Evolutionary conservation across 2,329 filamentous ascomycete genomes (phyloP).

Genomic region (Diaporthe ampelina): DNA sequence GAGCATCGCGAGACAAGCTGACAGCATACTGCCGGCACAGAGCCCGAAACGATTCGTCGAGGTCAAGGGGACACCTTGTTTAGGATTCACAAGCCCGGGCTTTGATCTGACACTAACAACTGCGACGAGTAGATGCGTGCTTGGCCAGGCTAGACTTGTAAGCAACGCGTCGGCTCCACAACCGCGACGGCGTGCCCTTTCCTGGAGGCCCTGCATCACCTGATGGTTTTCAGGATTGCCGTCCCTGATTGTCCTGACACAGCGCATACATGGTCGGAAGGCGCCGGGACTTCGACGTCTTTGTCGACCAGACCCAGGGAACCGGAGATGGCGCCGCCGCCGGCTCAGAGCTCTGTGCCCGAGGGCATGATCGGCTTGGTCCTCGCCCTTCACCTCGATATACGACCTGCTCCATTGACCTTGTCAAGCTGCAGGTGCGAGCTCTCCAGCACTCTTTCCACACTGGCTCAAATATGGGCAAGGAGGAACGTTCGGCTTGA

Average conservation of each 20-base stretch:
- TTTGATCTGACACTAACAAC: conserved; percentile 10
- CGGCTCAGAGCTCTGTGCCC: not conserved
- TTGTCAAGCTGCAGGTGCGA: not conserved
- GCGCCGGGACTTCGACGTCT: not conserved
- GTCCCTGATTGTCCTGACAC: not conserved
- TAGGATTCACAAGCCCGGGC: conserved; percentile 4
- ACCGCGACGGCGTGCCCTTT: not conserved
- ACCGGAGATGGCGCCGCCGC: not conserved
- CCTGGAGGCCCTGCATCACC: not conserved
- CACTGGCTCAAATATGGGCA: too few species aligned
- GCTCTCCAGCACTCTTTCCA: not conserved
- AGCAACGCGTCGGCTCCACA: not conserved
- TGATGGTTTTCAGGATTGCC: not conserved
- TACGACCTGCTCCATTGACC: not conserved
- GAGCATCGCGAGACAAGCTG: conserved; percentile 7
- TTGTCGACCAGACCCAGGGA: not conserved
- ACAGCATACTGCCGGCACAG: not conserved
- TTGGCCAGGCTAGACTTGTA: not conserved
- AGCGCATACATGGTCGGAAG: conserved; percentile 21
- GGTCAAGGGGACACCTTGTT: not conserved
- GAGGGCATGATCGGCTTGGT: not conserved
- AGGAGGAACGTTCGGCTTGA: not conserved
- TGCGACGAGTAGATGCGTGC: not conserved
- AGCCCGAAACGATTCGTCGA: conserved; percentile 16
- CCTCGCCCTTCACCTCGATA: not conserved